phyloP scores from a whole-genome alignment of 768 basidiomycete species.

The Lyophyllum decastes region DNA sequence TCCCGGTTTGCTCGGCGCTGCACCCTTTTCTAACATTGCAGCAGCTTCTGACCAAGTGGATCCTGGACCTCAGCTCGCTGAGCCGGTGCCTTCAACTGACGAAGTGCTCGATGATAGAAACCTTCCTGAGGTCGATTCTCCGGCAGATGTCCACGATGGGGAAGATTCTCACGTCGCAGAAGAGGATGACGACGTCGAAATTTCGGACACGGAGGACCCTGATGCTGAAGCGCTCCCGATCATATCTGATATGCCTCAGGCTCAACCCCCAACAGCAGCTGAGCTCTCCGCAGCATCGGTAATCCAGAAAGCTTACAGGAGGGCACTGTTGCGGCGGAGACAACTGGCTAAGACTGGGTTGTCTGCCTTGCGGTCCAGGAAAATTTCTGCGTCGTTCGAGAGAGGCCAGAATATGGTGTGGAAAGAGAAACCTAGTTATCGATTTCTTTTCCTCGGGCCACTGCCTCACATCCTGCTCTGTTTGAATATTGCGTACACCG shows the following conservation, averaged over 20 bases:
- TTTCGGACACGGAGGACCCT: not conserved
- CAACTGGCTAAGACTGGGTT: constrained; percentile 1
- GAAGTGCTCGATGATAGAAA: not conserved
- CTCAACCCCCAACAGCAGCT: constrained; percentile 13
- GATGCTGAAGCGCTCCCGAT: not conserved
- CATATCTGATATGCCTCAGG: constrained; percentile 4
- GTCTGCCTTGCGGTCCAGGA: constrained; percentile 11
- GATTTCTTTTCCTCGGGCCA: constrained; percentile 35
- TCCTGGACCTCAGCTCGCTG: not conserved
- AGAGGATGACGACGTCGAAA: not conserved
- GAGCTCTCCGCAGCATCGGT: constrained; percentile 25
- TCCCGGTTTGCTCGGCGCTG: constrained; percentile 2
- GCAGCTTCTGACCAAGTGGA: not conserved
- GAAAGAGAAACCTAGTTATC: constrained; percentile 29
- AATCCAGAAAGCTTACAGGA: constrained; percentile 20
- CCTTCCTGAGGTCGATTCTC: not conserved
- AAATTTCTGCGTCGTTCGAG: constrained; percentile 30
- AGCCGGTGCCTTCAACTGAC: not conserved
- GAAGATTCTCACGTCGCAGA: not conserved
- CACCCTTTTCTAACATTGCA: not conserved
- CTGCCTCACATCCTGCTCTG: constrained; percentile 43
- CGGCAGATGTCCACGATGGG: not conserved
- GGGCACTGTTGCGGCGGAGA: constrained; percentile 2
- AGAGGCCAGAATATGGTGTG: constrained; percentile 27
- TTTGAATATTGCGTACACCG: constrained; percentile 33